Evolutionary conservation across 1,284 basidiomycete genomes (phyloP).

Genomic region (Mycena sp.): DNA sequence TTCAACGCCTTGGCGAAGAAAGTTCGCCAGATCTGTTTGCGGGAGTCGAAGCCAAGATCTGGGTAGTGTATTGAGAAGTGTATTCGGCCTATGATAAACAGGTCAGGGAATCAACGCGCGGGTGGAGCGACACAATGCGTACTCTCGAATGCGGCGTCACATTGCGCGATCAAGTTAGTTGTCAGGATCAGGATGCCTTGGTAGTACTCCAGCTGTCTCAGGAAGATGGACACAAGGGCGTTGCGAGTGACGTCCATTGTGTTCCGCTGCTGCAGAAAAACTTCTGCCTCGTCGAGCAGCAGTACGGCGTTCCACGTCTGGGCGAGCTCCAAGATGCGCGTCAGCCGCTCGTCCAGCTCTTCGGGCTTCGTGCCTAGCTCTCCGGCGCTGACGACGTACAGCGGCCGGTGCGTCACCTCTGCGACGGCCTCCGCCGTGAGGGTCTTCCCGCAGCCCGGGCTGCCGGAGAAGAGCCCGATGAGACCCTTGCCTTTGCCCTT

Average conservation of each 20-base stretch:
- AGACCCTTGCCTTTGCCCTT: conserved; percentile 44
- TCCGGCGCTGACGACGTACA: conserved; percentile 45
- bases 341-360: conserved; percentile 36
- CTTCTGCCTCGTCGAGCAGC: conserved; percentile 48
- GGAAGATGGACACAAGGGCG: conserved; percentile 46
- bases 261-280: conserved; percentile 41
- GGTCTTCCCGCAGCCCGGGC: conserved; percentile 45
- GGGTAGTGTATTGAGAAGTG: conserved; percentile 42
- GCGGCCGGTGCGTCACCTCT: conserved; percentile 40
- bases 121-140: conserved; percentile 19
- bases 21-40: conserved; percentile 38
- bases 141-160: conserved; percentile 47
- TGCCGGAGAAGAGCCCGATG: conserved; percentile 38
- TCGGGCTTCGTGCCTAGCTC: conserved; percentile 42
- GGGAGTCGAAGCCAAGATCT: conserved; percentile 36
- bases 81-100: conserved; percentile 35
- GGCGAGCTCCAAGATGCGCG: conserved; percentile 38
- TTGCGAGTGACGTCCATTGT: conserved; percentile 40
- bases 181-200: conserved; percentile 49
- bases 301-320: conserved; percentile 45
- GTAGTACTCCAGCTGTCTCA: conserved; percentile 46
- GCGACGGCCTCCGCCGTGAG: conserved; percentile 47
- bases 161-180: conserved; percentile 42
- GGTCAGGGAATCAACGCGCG: not conserved
- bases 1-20: conserved; percentile 33